These are phyloP conservation scores for Sporisorium graminicola DNA, from an alignment of 1,284 basidiomycete genomes.

Conservation along the genomic window DNA sequence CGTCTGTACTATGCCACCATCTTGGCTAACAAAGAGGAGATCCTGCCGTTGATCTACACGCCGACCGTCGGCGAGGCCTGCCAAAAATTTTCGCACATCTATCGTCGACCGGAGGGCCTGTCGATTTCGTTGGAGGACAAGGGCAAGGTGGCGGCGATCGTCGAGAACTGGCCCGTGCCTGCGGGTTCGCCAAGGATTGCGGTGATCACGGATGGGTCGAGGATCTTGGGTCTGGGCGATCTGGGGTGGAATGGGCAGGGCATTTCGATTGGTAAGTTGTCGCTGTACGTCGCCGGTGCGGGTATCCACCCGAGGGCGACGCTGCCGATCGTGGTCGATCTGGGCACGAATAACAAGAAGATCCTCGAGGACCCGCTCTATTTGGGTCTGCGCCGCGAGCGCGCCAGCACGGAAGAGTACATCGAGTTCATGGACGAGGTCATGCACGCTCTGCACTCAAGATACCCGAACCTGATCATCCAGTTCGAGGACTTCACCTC, in stretches of 20 bases:
- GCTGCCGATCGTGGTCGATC: constrained; percentile 80
- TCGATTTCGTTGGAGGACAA: constrained; percentile 75
- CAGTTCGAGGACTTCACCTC: constrained; percentile 80
- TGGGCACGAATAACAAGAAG: constrained; percentile 85
- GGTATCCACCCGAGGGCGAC: constrained; percentile 87
- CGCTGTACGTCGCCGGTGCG: constrained; percentile 88
- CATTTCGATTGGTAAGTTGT: constrained; percentile 92
- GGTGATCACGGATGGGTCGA: constrained; percentile 81
- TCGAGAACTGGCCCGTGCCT: constrained; percentile 80
- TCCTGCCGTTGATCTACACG: constrained; percentile 82
- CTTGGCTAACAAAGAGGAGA: constrained; percentile 76
- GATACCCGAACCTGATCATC: constrained; percentile 81
- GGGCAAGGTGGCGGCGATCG: constrained; percentile 79
- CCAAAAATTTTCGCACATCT: constrained; percentile 79
- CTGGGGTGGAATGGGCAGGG: constrained; percentile 80
- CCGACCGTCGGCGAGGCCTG: constrained; percentile 92
- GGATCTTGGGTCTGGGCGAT: constrained; percentile 92
- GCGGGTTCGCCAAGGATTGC: constrained; percentile 68
- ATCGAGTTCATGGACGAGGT: constrained; percentile 90
- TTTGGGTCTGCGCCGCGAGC: constrained; percentile 76
- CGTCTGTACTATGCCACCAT: constrained; percentile 77
- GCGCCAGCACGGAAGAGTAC: constrained; percentile 69
- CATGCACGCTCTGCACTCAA: constrained; percentile 76
- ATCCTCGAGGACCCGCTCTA: constrained; percentile 90
- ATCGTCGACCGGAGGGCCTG: constrained; percentile 78